Base-by-base conservation (phyloP, 208 protist genomes). In the Novymonas esmeraldas region DNA sequence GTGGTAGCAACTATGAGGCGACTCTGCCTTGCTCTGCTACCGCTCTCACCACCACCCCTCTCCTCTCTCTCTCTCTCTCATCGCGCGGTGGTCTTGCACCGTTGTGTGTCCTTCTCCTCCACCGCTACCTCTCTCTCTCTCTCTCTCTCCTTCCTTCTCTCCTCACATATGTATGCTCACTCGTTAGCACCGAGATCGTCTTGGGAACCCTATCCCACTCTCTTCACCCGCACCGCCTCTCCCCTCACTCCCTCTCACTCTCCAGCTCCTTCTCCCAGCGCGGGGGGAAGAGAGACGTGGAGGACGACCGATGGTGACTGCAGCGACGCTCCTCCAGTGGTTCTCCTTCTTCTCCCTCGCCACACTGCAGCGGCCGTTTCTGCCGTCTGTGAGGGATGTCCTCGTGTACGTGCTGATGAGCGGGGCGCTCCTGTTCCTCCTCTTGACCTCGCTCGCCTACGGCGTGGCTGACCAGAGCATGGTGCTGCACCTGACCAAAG, bases 321-420 rank as follows among this genome's bases (percentile, higher is more conserved):
- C 50, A 18, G 18, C 44, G 2, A 59, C 69, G 2, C 38, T 64
- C 11, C 46, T 68, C 39, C 51, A 63, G 46, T 64, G 44, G 73
- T 68, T 69, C 39, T 69, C 49, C 18, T 65, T 73, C 34, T 59
- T 73, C 22, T 64, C 59, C 10, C 24, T 69, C 7, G 52, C 60
- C 11, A 24, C 46, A 3, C 22, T 64, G 36, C 73, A 72, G 54
- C 54, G 20, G 18, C 65, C 60, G 3, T 78, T 68, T 49, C 54
- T 75, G 0, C 36, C 55, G 10, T 46, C 58, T 9, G 34, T 75
- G 14, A 46, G 36, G 20, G 69, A 75, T 62, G 61, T 69, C 20
- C 13, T 44, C 14, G 28, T 69, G 9, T 64, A 57, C 26, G 61
- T 75, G 39, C 34, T 20, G 38, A 75, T 75, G 69, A 69, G 69